A percentile compares a stretch with the other conserved stretches of the same genome.
Evolutionary conservation across 2,329 filamentous ascomycete genomes (phyloP).

Genomic region (Penicillium freii): DNA sequence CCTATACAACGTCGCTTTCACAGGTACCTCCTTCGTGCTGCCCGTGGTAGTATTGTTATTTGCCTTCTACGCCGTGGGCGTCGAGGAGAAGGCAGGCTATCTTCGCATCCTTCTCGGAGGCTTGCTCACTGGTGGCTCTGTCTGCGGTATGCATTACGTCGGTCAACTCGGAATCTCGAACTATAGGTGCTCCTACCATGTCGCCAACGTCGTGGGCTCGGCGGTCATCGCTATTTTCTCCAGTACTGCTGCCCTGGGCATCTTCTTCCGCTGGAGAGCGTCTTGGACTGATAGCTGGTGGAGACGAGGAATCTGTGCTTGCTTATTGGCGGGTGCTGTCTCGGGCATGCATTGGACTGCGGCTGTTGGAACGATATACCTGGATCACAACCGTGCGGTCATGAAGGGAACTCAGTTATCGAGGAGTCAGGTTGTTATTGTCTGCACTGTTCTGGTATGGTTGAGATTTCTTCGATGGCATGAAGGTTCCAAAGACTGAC

Average conservation of each 20-base stretch:
- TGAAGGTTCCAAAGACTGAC: constrained; percentile 8
- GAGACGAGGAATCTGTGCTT: constrained; percentile 66
- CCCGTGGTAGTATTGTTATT: constrained; percentile 71
- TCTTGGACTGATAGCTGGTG: constrained; percentile 77
- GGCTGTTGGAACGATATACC: constrained; percentile 67
- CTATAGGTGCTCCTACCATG: constrained; percentile 64
- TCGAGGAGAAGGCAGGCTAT: constrained; percentile 57
- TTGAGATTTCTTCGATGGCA: neutral
- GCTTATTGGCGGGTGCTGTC: constrained; percentile 69
- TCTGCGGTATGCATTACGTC: constrained; percentile 84
- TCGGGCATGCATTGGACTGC: constrained; percentile 89
- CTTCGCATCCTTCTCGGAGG: constrained; percentile 63
- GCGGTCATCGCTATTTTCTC: constrained; percentile 70
- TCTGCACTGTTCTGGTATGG: constrained; percentile 69
- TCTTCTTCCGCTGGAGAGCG: constrained; percentile 75
- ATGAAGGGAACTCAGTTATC: constrained; percentile 46
- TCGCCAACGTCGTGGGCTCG: constrained; percentile 63
- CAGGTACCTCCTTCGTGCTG: constrained; percentile 74
- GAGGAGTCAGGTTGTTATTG: constrained; percentile 66
- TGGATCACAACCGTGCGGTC: constrained; percentile 50
- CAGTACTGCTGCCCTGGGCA: constrained; percentile 65
- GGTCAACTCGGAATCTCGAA: constrained; percentile 81
- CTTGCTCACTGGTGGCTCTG: constrained; percentile 67
- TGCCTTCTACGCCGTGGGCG: constrained; percentile 69
- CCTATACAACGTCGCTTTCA: constrained; percentile 69